A percentile compares a stretch with the other conserved stretches of the same genome.
phyloP scores from a whole-genome alignment of 2,329 filamentous ascomycete species.

The Penicillium glabrum region DNA sequence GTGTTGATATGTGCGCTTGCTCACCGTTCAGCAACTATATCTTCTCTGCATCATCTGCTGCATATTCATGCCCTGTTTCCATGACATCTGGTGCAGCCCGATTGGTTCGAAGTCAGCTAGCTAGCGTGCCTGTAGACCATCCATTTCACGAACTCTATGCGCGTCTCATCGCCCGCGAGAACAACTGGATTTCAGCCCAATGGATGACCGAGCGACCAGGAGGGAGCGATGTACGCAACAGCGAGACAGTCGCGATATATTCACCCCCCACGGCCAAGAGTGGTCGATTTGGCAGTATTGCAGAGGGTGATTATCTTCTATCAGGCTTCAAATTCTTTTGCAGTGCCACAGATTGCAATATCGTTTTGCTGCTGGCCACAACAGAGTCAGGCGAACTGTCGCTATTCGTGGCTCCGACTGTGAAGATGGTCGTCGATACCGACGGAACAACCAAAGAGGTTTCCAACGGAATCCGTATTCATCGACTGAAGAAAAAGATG shows the following conservation, averaged over 20 bases:
- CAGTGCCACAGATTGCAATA: constrained; percentile 63
- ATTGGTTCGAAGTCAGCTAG: constrained; percentile 16
- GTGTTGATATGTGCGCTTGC: too few relatives aligned
- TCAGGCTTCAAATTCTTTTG: constrained; percentile 72
- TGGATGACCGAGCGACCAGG: constrained; percentile 76
- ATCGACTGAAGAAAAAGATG: constrained; percentile 26
- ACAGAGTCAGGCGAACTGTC: constrained; percentile 55
- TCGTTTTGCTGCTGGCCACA: constrained; percentile 64
- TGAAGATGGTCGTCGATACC: constrained; percentile 30
- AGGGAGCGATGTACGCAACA: constrained; percentile 67
- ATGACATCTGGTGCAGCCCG: constrained; percentile 29
- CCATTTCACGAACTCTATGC: constrained; percentile 16
- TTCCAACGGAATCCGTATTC: constrained; percentile 64
- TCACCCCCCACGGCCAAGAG: constrained; percentile 23
- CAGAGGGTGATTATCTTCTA: constrained; percentile 42
- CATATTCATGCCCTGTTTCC: constrained; percentile 27
- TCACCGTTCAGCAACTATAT: constrained; percentile 23
- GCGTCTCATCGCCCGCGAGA: constrained; percentile 13
- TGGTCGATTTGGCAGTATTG: constrained; percentile 14
- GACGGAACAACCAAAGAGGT: constrained; percentile 38
- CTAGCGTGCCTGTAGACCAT: constrained; percentile 18
- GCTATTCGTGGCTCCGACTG: constrained; percentile 65
- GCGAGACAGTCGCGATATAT: constrained; percentile 60
- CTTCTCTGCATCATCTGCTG: constrained; percentile 26
- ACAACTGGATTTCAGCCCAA: constrained; percentile 67